phyloP scores from a whole-genome alignment of 2,329 filamentous ascomycete species.

The Bipolaris bicolor region DNA sequence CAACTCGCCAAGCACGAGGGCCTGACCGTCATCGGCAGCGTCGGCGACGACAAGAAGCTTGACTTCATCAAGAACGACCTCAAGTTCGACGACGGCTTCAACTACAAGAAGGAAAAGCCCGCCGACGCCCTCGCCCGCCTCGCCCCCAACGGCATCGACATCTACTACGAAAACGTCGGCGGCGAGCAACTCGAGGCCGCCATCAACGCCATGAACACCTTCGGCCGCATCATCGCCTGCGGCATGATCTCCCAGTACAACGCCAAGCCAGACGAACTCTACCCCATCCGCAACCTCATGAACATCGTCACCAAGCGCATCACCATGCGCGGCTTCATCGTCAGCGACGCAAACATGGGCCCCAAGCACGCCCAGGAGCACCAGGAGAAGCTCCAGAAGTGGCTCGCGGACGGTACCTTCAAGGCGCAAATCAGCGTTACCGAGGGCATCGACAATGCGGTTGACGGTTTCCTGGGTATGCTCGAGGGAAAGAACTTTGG shows the following conservation, averaged over 20 bases:
- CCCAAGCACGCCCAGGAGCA: conserved; percentile 72
- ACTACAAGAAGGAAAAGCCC: conserved; percentile 84
- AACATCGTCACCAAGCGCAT: conserved; percentile 71
- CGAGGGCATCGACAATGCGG: conserved; percentile 77
- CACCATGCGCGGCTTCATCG: conserved; percentile 78
- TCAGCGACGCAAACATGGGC: conserved; percentile 68
- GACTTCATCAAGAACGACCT: conserved; percentile 74
- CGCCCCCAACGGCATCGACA: conserved; percentile 79
- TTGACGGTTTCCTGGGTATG: conserved; percentile 76
- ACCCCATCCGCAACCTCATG: conserved; percentile 71
- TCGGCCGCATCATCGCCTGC: conserved; percentile 67
- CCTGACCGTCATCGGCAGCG: conserved; percentile 77
- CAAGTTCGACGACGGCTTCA: conserved; percentile 76
- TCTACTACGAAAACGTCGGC: conserved; percentile 83
- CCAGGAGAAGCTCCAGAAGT: conserved; percentile 75
- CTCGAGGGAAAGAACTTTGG: conserved; percentile 82
- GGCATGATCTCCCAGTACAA: conserved; percentile 83
- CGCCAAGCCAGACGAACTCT: conserved; percentile 59
- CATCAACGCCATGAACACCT: conserved; percentile 66
- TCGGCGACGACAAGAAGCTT: conserved; percentile 80
- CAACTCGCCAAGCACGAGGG: conserved; percentile 84
- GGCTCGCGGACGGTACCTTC: conserved; percentile 77
- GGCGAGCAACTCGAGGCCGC: conserved; percentile 76
- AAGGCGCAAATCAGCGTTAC: conserved; percentile 72
- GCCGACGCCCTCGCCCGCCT: conserved; percentile 70